Conservation (phyloP, 148 eudicot species). For the Pharnaceum exiguum region DNA sequence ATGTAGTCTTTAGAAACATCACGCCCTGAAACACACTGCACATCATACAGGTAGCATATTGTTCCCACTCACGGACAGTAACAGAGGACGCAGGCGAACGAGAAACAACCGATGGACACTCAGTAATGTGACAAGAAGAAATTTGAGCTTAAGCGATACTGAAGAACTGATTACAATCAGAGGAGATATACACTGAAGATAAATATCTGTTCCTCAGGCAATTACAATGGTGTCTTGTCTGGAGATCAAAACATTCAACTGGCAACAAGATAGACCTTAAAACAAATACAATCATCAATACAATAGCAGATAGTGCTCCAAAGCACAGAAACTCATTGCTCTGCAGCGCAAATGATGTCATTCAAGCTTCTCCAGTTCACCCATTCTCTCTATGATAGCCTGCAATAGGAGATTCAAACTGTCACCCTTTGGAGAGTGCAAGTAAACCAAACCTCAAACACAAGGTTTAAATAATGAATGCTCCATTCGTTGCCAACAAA, state of each 20-base stretch:
- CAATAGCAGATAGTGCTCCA: neutral
- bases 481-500: neutral
- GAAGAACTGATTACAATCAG: slow-evolving; percentile 3
- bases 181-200: slow-evolving; percentile 5
- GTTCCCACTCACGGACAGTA: neutral
- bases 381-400: slow-evolving; percentile 86
- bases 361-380: slow-evolving; percentile 80
- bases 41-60: neutral
- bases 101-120: no score
- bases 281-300: slow-evolving; percentile 6
- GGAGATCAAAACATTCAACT: neutral
- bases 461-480: neutral
- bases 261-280: neutral
- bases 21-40: neutral
- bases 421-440: neutral
- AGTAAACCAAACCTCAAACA: neutral
- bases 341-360: slow-evolving; percentile 12
- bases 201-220: neutral
- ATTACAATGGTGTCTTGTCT: neutral
- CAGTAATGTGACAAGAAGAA: no score
- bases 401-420: slow-evolving; percentile 15
- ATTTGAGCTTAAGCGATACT: no score
- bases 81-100: no score
- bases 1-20: no score
- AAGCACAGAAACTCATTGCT: neutral